A percentile compares a stretch with the other conserved stretches of the same genome.
phyloP scores from a whole-genome alignment of 805 yeast genomes.

The Candida endomychidarum region DNA sequence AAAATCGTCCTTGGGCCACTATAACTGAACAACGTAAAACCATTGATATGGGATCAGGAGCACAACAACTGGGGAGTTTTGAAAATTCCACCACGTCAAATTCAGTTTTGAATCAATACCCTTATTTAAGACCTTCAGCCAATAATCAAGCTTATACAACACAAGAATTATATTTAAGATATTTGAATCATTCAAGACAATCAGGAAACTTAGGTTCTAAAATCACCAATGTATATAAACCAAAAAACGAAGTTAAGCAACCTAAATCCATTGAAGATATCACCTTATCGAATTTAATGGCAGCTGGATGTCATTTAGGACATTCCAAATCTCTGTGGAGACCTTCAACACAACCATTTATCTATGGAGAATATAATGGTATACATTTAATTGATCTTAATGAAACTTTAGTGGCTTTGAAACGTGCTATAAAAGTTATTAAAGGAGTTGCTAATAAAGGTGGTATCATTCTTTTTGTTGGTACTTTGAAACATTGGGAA shows the following conservation, averaged over 20 bases:
- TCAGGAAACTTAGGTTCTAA: constrained; percentile 65
- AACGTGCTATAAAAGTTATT: constrained; percentile 81
- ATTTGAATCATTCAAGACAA: constrained; percentile 56
- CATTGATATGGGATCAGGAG: constrained; percentile 3
- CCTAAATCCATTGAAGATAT: constrained; percentile 61
- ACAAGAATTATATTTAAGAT: constrained; percentile 77
- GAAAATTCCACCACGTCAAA: constrained; percentile 27
- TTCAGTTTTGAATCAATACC: constrained; percentile 43
- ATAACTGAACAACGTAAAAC: constrained; percentile 6
- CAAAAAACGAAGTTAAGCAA: constrained; percentile 60
- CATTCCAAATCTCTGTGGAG: constrained; percentile 81
- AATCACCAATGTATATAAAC: constrained; percentile 62
- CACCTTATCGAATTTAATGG: constrained; percentile 69
- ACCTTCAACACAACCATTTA: constrained; percentile 78
- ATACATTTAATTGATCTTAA: constrained; percentile 88
- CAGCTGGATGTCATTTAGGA: constrained; percentile 95
- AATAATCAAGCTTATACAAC: constrained; percentile 65
- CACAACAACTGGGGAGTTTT: constrained; percentile 4
- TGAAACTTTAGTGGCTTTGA: constrained; percentile 70
- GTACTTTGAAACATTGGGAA: constrained; percentile 67
- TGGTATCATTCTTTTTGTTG: constrained; percentile 81
- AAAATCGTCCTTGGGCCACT: constrained; percentile 36
- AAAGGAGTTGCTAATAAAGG: constrained; percentile 82
- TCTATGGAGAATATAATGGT: constrained; percentile 88
- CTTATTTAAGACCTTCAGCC: constrained; percentile 62